These are phyloP conservation scores for Rhizopogon rudus DNA, from an alignment of 768 basidiomycete genomes.

Conservation along the genomic window DNA sequence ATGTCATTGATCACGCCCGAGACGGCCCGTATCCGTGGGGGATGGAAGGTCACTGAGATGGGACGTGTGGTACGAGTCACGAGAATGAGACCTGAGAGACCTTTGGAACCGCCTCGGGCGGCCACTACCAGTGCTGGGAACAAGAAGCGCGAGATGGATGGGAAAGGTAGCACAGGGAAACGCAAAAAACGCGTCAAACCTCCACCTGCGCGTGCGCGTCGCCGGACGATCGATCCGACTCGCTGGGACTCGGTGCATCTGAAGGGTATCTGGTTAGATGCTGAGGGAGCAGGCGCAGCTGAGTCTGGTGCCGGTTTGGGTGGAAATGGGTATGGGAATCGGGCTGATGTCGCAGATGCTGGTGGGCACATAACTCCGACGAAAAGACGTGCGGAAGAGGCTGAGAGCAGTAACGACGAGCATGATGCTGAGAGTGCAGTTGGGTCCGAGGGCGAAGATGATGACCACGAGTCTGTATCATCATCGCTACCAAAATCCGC, in stretches of 20 bases:
- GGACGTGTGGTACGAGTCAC: slow-evolving; percentile 63
- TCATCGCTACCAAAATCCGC: not conserved
- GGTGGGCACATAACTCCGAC: not conserved
- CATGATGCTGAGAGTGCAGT: not conserved
- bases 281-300: slow-evolving; percentile 7
- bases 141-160: slow-evolving; percentile 8
- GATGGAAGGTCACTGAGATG: slow-evolving; percentile 68
- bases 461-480: not conserved
- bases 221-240: slow-evolving; percentile 66
- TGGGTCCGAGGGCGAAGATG: not conserved
- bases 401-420: not conserved
- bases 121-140: slow-evolving; percentile 2
- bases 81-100: slow-evolving; percentile 64
- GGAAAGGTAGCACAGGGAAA: slow-evolving; percentile 22
- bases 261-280: slow-evolving; percentile 63
- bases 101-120: slow-evolving; percentile 34
- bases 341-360: not conserved
- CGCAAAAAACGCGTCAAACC: slow-evolving; percentile 44
- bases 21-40: slow-evolving; percentile 44
- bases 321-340: no score
- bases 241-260: slow-evolving; percentile 67
- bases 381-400: not conserved
- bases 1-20: slow-evolving; percentile 62
- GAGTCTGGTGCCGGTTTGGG: not conserved
- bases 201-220: slow-evolving; percentile 54